phyloP scores from a whole-genome alignment of 1,139 yeast species.

The Kodamaea ohmeri region DNA sequence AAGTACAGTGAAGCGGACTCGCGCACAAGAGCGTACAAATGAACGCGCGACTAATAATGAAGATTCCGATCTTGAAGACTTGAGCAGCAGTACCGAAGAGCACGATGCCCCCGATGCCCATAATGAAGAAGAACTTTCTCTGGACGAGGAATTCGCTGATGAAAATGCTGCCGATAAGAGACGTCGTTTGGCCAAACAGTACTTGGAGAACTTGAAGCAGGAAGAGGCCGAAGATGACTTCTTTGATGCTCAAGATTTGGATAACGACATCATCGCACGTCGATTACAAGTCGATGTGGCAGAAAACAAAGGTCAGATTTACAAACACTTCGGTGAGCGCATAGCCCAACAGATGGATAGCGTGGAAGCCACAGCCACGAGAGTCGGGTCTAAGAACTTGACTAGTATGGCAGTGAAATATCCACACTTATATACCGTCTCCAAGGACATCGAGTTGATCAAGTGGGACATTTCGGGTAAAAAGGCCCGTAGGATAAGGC shows the following conservation, averaged over 20 bases:
- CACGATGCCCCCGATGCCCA: slow-evolving; percentile 31
- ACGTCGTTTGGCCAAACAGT: slow-evolving; percentile 90
- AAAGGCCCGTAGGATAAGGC: slow-evolving; percentile 63
- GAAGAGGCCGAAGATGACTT: slow-evolving; percentile 56
- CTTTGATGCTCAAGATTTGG: slow-evolving; percentile 90
- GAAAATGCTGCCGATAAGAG: slow-evolving; percentile 93
- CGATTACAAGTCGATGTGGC: slow-evolving; percentile 88
- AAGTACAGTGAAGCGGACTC: slow-evolving; percentile 21
- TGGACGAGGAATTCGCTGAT: slow-evolving; percentile 66
- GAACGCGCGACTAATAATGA: slow-evolving; percentile 14
- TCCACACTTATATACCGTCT: slow-evolving; percentile 73
- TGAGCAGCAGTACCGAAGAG: slow-evolving; percentile 33
- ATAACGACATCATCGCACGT: slow-evolving; percentile 76
- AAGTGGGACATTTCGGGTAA: slow-evolving; percentile 57
- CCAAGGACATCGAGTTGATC: slow-evolving; percentile 77
- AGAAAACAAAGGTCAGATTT: slow-evolving; percentile 79
- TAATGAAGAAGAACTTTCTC: slow-evolving; percentile 45
- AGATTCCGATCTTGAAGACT: slow-evolving; percentile 45
- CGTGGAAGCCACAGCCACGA: slow-evolving; percentile 34
- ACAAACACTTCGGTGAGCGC: slow-evolving; percentile 59
- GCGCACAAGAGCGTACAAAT: slow-evolving; percentile 6
- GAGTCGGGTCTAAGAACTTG: slow-evolving; percentile 59
- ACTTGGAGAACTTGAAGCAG: slow-evolving; percentile 70
- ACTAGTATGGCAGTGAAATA: slow-evolving; percentile 52
- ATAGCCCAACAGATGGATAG: slow-evolving; percentile 45